Percentiles rank a stretch among this genome's conserved stretches.
Evolutionary conservation across 2,329 filamentous ascomycete species (phyloP).

Genomic region (Endoconidiophora polonica): DNA sequence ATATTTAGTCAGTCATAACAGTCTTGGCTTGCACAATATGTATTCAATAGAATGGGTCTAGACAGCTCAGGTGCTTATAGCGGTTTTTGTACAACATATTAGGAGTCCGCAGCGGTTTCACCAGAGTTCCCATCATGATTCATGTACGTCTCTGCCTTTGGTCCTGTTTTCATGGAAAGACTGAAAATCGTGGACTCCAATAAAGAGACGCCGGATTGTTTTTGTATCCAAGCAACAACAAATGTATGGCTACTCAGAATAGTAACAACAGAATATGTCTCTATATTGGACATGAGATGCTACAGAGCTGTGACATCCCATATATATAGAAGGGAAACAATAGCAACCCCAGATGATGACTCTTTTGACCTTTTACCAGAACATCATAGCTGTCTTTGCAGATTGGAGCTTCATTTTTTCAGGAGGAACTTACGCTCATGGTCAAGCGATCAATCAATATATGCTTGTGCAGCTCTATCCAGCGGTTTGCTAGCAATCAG

Average conservation of each 20-base stretch:
- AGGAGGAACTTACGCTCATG: neutral
- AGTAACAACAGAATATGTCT: too few relatives aligned
- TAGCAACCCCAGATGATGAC: conserved; percentile 4
- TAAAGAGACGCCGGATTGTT: conserved; percentile 1
- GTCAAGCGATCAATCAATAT: too few relatives aligned
- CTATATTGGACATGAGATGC: neutral
- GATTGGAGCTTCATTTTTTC: neutral
- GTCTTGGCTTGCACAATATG: neutral
- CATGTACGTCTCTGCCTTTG: conserved; percentile 9
- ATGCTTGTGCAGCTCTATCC: neutral
- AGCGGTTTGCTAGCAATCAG: neutral
- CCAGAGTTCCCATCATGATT: neutral
- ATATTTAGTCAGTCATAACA: neutral
- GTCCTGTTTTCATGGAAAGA: conserved; percentile 5
- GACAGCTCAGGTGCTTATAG: conserved; percentile 9
- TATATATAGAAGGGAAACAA: neutral
- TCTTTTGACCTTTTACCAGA: conserved; percentile 10
- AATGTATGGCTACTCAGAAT: too few relatives aligned
- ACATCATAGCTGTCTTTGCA: conserved; percentile 3
- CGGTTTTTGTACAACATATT: conserved; percentile 3
- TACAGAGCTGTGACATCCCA: neutral
- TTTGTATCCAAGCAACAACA: neutral
- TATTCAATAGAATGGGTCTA: neutral
- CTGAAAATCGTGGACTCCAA: conserved; percentile 9
- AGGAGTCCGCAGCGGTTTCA: conserved; percentile 5